phyloP scores from a whole-genome alignment of 257 asterid species.

The Solanum megistacrolobum region DNA sequence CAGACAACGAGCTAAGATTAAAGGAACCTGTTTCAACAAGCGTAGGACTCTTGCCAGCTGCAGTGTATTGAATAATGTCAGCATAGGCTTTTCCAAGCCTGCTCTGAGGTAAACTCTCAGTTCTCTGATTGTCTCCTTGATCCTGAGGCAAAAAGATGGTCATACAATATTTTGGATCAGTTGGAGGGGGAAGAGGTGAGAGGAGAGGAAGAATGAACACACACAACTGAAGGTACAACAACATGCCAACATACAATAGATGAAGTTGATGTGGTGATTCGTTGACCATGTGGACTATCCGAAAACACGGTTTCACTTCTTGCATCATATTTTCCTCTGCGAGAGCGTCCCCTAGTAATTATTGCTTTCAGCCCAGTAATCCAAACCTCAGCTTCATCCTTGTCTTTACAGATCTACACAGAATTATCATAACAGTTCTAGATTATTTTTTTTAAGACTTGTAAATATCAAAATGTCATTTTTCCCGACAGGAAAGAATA shows the following conservation, averaged over 20 bases:
- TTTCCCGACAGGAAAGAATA: not conserved
- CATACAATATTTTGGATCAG: not conserved
- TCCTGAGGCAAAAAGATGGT: slow-evolving; percentile 32
- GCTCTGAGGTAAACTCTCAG: slow-evolving; percentile 41
- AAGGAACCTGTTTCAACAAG: slow-evolving; percentile 19
- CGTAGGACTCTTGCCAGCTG: slow-evolving; percentile 40
- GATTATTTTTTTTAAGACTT: not conserved
- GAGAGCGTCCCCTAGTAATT: slow-evolving; percentile 41
- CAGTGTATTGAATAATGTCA: slow-evolving; percentile 56
- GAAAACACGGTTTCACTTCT: slow-evolving; percentile 30
- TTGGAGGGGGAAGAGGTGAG: not conserved
- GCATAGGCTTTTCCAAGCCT: slow-evolving; percentile 70
- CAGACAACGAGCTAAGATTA: slow-evolving; percentile 16
- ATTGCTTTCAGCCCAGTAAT: slow-evolving; percentile 73
- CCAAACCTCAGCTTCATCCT: slow-evolving; percentile 98
- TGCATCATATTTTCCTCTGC: slow-evolving; percentile 36
- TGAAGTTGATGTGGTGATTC: slow-evolving; percentile 31
- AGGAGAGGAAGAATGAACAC: not conserved
- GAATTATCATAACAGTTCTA: not conserved
- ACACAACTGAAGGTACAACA: slow-evolving; percentile 2
- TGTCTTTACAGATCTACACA: slow-evolving; percentile 84
- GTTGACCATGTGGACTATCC: slow-evolving; percentile 37
- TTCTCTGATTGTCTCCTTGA: slow-evolving; percentile 32
- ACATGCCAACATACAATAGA: slow-evolving; percentile 30
- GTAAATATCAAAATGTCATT: not conserved